Conservation (phyloP, 371 early-diverging fungal species). For the Ecytonucleospora hepatopenaei region DNA sequence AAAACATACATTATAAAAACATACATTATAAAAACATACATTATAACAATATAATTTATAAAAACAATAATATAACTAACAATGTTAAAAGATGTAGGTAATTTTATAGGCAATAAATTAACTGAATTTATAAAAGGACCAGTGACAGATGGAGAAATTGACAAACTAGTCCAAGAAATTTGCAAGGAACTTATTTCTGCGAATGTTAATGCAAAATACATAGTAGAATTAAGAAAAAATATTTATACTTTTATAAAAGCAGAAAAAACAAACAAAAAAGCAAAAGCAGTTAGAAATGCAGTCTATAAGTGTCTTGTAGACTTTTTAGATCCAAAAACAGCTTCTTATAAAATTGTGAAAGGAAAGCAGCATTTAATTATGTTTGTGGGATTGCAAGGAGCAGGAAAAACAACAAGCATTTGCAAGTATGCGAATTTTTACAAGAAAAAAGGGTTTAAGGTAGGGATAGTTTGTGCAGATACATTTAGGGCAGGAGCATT, state of each 20-base stretch:
- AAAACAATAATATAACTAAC: no score
- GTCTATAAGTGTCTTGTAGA: conserved; percentile 82
- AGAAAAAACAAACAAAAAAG: conserved; percentile 71
- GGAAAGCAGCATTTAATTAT: conserved; percentile 74
- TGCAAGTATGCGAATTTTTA: conserved; percentile 91
- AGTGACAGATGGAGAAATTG: conserved; percentile 34
- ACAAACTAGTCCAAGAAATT: conserved; percentile 50
- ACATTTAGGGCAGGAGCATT: conserved; percentile 99
- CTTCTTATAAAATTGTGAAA: conserved; percentile 72
- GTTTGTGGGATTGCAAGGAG: conserved; percentile 98
- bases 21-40: no score
- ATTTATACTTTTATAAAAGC: conserved; percentile 69
- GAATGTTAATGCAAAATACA: conserved; percentile 82
- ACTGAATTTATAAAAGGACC: conserved; percentile 16
- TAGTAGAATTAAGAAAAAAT: conserved; percentile 69
- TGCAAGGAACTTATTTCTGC: conserved; percentile 57
- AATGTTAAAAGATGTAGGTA: conserved; percentile 48
- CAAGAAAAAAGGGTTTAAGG: conserved; percentile 87
- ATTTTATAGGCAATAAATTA: conserved; percentile 28
- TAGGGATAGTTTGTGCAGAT: conserved; percentile 89
- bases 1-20: no score
- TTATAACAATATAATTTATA: no score
- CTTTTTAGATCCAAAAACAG: conserved; percentile 78
- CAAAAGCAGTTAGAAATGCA: conserved; percentile 59
- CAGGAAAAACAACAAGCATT: conserved; percentile 94